These are phyloP conservation scores for Magnaporthiopsis rhizophila DNA, from an alignment of 2,329 filamentous ascomycete genomes.

Conservation along the genomic window DNA sequence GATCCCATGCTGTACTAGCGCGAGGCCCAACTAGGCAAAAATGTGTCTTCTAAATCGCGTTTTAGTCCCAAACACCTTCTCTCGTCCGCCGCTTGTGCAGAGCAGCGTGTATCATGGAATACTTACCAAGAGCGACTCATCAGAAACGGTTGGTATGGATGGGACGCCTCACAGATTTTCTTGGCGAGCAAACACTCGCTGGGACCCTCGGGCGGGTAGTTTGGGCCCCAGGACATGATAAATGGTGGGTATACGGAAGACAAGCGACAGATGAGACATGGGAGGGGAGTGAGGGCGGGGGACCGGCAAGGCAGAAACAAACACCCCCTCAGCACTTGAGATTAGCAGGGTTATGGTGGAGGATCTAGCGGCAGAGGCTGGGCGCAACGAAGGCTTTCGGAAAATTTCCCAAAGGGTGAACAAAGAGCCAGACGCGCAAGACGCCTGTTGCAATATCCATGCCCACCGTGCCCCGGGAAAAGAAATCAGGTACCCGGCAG, in stretches of 20 bases:
- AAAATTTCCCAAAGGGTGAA: not conserved
- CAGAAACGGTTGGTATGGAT: not conserved
- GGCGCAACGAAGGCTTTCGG: not conserved
- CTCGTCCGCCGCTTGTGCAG: not conserved
- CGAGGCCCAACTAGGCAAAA: not conserved
- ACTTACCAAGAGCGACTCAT: not conserved
- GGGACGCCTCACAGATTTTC: not conserved
- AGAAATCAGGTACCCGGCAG: not conserved
- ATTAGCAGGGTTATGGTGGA: not conserved
- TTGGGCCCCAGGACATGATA: too few species aligned
- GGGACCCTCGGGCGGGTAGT: too few species aligned
- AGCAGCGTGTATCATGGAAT: not conserved
- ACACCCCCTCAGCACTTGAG: too few species aligned
- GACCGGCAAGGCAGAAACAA: not conserved
- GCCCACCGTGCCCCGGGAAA: not conserved
- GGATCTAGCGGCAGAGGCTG: not conserved
- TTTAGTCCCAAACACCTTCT: not conserved
- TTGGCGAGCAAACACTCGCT: not conserved
- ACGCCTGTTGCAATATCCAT: not conserved
- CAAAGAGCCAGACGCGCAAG: not conserved
- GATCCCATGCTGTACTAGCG: not conserved
- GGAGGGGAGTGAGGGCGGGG: not conserved
- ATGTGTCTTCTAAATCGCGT: too few species aligned
- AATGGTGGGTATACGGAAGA: too few species aligned
- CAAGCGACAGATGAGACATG: not conserved